Conservation (phyloP, 345 rosid genomes). For the Erucastrum elatum region DNA sequence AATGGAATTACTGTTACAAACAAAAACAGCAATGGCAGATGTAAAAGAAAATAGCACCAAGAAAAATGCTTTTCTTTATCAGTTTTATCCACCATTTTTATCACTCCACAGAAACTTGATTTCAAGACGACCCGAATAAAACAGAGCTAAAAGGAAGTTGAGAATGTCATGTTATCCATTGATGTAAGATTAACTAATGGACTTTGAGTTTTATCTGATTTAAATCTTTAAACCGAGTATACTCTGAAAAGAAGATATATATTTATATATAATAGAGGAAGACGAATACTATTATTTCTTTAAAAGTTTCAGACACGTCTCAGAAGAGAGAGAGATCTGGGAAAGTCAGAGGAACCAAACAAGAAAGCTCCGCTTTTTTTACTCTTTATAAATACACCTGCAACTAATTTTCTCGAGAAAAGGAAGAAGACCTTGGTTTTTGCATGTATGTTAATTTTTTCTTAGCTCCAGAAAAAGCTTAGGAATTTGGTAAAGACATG, state of each 20-base stretch:
- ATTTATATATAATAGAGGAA: neutral
- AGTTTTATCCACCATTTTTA: slow-evolving; percentile 22
- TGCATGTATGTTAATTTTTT: neutral
- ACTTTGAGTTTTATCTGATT: neutral
- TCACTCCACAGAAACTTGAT: slow-evolving; percentile 14
- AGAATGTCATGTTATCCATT: slow-evolving; percentile 16
- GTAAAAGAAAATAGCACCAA: slow-evolving; percentile 25
- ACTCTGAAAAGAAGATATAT: neutral
- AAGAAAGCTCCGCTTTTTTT: slow-evolving; percentile 9
- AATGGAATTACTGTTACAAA: slow-evolving; percentile 9
- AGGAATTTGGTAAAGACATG: slow-evolving; percentile 31
- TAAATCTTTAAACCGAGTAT: neutral
- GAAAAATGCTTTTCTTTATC: slow-evolving; percentile 31
- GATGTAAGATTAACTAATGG: neutral
- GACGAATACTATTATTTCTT: slow-evolving; percentile 16
- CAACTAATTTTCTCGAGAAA: slow-evolving; percentile 31
- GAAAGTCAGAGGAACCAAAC: slow-evolving; percentile 34
- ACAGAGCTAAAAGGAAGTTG: slow-evolving; percentile 17
- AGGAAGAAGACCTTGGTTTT: slow-evolving; percentile 23
- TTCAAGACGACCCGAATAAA: neutral
- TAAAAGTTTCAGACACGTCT: slow-evolving; percentile 17
- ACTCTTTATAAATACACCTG: slow-evolving; percentile 21
- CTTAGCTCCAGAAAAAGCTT: slow-evolving; percentile 7
- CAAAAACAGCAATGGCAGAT: slow-evolving; percentile 23
- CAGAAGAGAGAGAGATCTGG: neutral